Conservation (phyloP, 345 rosid genomes). For the Kandelia obovata region DNA sequence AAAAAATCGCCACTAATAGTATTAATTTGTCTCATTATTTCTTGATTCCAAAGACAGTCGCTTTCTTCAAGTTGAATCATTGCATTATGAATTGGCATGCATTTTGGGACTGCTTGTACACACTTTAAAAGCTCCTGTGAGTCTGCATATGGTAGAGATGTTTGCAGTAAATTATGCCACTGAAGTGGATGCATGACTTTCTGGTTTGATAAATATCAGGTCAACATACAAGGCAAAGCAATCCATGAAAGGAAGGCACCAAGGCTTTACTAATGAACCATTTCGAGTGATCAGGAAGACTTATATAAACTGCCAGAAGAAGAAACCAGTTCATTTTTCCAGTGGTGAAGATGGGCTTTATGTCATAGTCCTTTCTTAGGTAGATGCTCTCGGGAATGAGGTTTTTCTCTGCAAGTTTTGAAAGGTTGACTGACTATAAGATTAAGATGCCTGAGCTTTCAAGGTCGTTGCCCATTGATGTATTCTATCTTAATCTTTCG, state of each 20-base stretch:
- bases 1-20: background rate
- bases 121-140: constrained; percentile 23
- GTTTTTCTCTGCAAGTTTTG: constrained; percentile 20
- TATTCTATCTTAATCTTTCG: background rate
- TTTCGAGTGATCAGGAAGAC: constrained; percentile 31
- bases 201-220: constrained; percentile 44
- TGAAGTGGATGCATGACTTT: constrained; percentile 30
- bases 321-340: constrained; percentile 9
- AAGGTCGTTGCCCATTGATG: background rate
- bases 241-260: constrained; percentile 68
- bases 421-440: constrained; percentile 8
- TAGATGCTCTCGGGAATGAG: constrained; percentile 42
- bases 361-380: constrained; percentile 20
- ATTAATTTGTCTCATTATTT: background rate
- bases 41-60: constrained; percentile 10
- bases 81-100: background rate
- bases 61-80: background rate
- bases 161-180: constrained; percentile 30
- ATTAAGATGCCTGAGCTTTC: constrained; percentile 10
- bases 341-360: constrained; percentile 16
- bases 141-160: constrained; percentile 5
- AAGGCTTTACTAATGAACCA: constrained; percentile 66
- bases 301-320: constrained; percentile 7
- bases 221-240: constrained; percentile 53
- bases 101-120: constrained; percentile 1